Evolutionary conservation across 2,329 filamentous ascomycete species (phyloP).

Genomic region (Fusarium foetens): DNA sequence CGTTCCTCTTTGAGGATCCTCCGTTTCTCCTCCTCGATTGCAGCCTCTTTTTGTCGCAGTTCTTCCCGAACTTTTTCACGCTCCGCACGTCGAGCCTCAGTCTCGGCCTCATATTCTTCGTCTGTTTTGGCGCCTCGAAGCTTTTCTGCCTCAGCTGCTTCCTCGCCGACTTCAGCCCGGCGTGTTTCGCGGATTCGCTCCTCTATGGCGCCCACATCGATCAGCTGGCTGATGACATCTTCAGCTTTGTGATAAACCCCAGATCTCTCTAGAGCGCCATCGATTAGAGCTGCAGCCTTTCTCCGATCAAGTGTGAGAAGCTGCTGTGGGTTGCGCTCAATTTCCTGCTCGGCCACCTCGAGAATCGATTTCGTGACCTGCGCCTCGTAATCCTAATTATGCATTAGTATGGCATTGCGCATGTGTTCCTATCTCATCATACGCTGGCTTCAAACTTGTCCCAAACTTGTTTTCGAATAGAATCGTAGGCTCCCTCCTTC

Average conservation of each 20-base stretch:
- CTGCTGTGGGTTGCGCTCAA: conserved; percentile 77
- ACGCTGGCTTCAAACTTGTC: conserved; percentile 78
- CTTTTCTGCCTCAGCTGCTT: conserved; percentile 73
- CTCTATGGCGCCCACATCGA: conserved; percentile 75
- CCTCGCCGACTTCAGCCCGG: conserved; percentile 73
- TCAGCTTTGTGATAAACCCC: conserved; percentile 80
- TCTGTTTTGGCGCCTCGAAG: conserved; percentile 76
- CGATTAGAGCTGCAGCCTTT: conserved; percentile 79
- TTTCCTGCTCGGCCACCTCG: conserved; percentile 76
- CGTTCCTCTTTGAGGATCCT: conserved; percentile 68
- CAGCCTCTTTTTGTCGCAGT: conserved; percentile 66
- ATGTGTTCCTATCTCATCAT: conserved; percentile 32
- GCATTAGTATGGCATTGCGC: conserved; percentile 36
- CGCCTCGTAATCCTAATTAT: conserved; percentile 71
- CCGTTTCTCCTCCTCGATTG: conserved; percentile 70
- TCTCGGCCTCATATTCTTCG: conserved; percentile 76
- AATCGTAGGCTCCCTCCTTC: conserved; percentile 86
- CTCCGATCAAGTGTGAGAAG: conserved; percentile 78
- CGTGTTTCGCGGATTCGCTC: conserved; percentile 75
- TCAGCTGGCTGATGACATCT: conserved; percentile 72
- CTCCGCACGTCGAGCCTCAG: conserved; percentile 66
- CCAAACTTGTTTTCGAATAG: conserved; percentile 80
- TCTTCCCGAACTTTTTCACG: conserved; percentile 71
- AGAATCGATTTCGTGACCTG: conserved; percentile 74
- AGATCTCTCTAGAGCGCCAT: conserved; percentile 80